A percentile compares a stretch with the other conserved stretches of the same genome.
Evolutionary conservation across 2,329 filamentous ascomycete genomes (phyloP).

Genomic region (Fusarium chuoi): DNA sequence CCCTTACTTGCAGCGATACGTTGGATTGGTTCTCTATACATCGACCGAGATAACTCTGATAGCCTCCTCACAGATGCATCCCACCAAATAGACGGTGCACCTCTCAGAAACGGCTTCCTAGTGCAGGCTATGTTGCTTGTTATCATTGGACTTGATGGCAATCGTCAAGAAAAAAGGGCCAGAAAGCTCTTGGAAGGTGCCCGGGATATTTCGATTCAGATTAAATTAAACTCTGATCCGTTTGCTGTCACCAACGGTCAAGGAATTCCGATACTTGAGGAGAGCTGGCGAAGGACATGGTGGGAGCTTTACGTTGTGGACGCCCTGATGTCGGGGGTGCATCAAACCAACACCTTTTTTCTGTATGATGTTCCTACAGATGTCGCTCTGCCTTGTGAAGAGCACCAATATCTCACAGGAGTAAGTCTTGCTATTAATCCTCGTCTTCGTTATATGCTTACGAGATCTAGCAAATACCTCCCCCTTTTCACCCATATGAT

Average conservation of each 20-base stretch:
- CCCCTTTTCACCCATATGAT: neutral
- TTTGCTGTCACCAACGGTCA: neutral
- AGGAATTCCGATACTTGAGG: neutral
- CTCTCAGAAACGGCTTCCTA: neutral
- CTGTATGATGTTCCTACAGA: neutral
- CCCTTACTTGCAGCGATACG: neutral
- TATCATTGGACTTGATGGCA: neutral
- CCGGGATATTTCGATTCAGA: neutral
- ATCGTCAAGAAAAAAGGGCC: neutral
- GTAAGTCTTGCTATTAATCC: neutral
- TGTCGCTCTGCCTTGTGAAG: constrained; percentile 2
- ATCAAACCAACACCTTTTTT: constrained; percentile 2
- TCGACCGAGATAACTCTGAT: neutral
- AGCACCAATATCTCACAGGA: neutral
- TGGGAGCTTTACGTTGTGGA: constrained; percentile 14
- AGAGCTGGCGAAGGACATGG: constrained; percentile 13
- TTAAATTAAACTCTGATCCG: neutral
- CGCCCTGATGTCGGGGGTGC: constrained; percentile 2
- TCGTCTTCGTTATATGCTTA: neutral
- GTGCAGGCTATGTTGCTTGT: constrained; percentile 1
- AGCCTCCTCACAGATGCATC: neutral
- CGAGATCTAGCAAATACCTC: neutral
- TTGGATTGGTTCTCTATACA: constrained; percentile 3
- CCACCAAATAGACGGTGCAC: neutral
- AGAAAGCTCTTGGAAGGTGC: neutral